These are phyloP conservation scores for sorghum (Sorghum bicolor) DNA, from an alignment of 176 grass and related monocot genomes.

Conservation along the genomic window Sorghum_bicolor_NCBIv3 NC_012875.2:4254001-4254500, in stretches of 20 bases:
- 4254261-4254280: neutral
- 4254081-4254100: too few relatives aligned
- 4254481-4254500: conserved; percentile 33
- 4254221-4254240: neutral
- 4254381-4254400: conserved; percentile 58
- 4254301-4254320: neutral
- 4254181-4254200: too few relatives aligned
- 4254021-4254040: too few relatives aligned
- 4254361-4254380: conserved; percentile 95
- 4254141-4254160: too few relatives aligned
- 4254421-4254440: conserved; percentile 70
- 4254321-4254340: conserved; percentile 74
- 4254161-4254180: too few relatives aligned
- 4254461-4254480: conserved; percentile 80
- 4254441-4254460: conserved; percentile 70
- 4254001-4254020: too few relatives aligned
- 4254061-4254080: too few relatives aligned
- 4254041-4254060: too few relatives aligned
- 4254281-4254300: neutral
- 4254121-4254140: too few relatives aligned
- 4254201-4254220: too few relatives aligned
- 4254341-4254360: conserved; percentile 71
- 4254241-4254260: neutral
- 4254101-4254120: too few relatives aligned
- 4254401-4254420: conserved; percentile 65